These are phyloP conservation scores for Plantago coronopus DNA, from an alignment of 305 asterid genomes.

Conservation along the genomic window DNA sequence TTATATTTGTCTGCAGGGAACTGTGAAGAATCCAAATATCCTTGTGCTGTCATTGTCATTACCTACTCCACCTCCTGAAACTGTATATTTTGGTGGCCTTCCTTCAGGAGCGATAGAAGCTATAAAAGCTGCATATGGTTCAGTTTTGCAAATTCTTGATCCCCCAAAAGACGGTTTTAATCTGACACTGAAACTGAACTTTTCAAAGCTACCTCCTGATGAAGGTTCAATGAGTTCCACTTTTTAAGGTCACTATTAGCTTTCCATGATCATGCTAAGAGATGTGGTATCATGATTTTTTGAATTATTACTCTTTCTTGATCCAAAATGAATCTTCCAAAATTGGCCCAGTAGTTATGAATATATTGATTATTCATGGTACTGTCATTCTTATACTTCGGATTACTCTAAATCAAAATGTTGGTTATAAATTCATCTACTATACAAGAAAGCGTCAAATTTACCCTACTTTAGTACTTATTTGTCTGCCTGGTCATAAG, in stretches of 20 bases:
- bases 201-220: conserved; percentile 87
- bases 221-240: conserved; percentile 84
- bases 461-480: neutral
- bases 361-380: neutral
- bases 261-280: conserved; percentile 34
- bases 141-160: conserved; percentile 81
- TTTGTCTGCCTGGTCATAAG: neutral
- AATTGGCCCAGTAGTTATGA: neutral
- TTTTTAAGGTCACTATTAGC: conserved; percentile 52
- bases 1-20: conserved; percentile 46
- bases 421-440: neutral
- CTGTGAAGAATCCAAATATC: conserved; percentile 74
- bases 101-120: conserved; percentile 94
- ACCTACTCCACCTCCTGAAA: conserved; percentile 87
- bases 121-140: conserved; percentile 77
- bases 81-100: conserved; percentile 72
- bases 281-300: conserved; percentile 19
- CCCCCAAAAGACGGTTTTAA: conserved; percentile 95
- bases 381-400: neutral
- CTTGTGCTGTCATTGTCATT: conserved; percentile 63
- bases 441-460: neutral
- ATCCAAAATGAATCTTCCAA: neutral
- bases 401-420: neutral
- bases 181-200: conserved; percentile 84
- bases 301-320: neutral